Evolutionary conservation across 352 stramenopile species (phyloP).

Genomic region (Pythium grandisporangium): DNA sequence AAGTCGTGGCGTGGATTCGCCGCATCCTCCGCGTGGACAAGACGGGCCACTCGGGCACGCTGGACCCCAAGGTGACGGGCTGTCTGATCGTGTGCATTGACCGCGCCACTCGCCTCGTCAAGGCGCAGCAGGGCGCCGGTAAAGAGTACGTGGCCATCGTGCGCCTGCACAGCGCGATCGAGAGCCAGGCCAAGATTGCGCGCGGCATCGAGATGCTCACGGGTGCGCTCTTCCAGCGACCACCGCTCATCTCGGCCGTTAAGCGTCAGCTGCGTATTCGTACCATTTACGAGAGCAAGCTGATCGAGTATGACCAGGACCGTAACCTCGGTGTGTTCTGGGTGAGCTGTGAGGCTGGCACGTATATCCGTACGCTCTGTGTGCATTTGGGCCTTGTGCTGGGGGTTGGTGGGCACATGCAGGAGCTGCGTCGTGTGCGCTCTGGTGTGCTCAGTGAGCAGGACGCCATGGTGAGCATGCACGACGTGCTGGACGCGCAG

Average conservation of each 20-base stretch:
- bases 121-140: constrained; percentile 92
- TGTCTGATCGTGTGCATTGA: constrained; percentile 99
- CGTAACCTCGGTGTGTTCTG: constrained; percentile 97
- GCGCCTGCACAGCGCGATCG: constrained; percentile 94
- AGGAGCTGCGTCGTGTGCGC: constrained; percentile 97
- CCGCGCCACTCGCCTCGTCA: constrained; percentile 91
- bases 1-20: constrained; percentile 99
- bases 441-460: constrained; percentile 95
- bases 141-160: constrained; percentile 99
- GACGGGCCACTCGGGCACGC: constrained; percentile 98
- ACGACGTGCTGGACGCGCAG: constrained; percentile 99
- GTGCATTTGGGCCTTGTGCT: constrained; percentile 98
- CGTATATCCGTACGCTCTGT: constrained; percentile 99
- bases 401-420: constrained; percentile 98
- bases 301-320: constrained; percentile 98
- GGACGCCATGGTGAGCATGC: constrained; percentile 99
- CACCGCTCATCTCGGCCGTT: constrained; percentile 98
- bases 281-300: constrained; percentile 99
- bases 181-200: constrained; percentile 88
- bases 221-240: constrained; percentile 98
- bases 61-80: constrained; percentile 99
- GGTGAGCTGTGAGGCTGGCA: constrained; percentile 97
- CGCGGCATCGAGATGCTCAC: constrained; percentile 98
- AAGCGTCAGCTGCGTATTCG: constrained; percentile 99
- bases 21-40: constrained; percentile 99